Base-by-base conservation (phyloP, 1,284 basidiomycete genomes). In the Trametes versicolor region DNA sequence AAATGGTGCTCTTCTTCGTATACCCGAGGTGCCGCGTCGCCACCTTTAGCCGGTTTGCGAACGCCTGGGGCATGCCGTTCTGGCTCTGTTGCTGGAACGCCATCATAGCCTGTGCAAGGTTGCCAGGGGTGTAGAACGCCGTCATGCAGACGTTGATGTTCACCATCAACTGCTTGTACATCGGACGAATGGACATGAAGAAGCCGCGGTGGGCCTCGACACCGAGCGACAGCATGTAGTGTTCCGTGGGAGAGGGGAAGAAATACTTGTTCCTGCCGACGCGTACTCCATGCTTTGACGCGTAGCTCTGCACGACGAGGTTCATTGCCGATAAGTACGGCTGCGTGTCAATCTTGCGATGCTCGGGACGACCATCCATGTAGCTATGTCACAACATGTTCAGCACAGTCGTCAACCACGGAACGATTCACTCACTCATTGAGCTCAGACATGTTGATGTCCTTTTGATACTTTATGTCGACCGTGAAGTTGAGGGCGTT, bases 111-210 rank as follows among this genome's bases (percentile, higher is more conserved):
- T 88, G 77, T 1, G 83, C 86, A 4, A 92, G 79, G 60, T 87
- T 89, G 0, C 88, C 87, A 0, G 87, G 84, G 6, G 79, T 76
- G 64, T 92, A 84, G 73, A 93, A 93, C 0, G 90, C 90, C 0
- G 89, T 86, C 85, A 89, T 90, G 73, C 89, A 90, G 17, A 87
- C 84, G 65, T 91, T 92, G 27, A 93, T 83, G 71, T 93, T 93
- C 58, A 93, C 86, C 83, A 90, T 86, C 2, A 93, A 77, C 61
- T 89, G 82, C 61, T 89, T 88, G 76, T 83, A 86, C 12, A 84
- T 81, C 0, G 89, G 87, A 0, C 90, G 83, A 4, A 88, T 82
- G 0, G 90, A 92, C 58, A 86, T 81, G 74, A 85, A 93, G 72
- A 89, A 93, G 0, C 91, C 91, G 71, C 86, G 83, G 72, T 83